Evolutionary conservation across 352 stramenopile genomes (phyloP).

Genomic region (Globisporangium barbulae): DNA sequence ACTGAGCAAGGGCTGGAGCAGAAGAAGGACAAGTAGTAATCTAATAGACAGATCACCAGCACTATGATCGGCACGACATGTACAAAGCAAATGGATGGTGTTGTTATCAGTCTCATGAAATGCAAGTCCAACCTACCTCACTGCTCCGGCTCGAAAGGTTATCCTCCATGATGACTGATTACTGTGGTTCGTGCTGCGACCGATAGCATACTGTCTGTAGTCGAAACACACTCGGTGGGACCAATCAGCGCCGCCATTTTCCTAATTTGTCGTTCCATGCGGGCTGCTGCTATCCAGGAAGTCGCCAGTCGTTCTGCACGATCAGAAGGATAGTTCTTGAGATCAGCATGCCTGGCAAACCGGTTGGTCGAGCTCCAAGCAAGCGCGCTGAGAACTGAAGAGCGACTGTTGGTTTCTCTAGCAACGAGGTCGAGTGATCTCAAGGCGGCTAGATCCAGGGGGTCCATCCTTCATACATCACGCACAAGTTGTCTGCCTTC

Average conservation of each 20-base stretch:
- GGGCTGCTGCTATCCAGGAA: not conserved
- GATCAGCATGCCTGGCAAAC: too few relatives aligned
- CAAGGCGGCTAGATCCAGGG: conserved; percentile 66
- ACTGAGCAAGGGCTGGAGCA: not conserved
- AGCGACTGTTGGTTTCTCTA: not conserved
- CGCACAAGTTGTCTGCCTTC: conserved; percentile 77
- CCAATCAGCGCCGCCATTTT: not conserved
- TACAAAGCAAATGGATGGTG: not conserved
- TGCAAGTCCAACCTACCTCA: not conserved
- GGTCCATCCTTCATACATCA: conserved; percentile 90
- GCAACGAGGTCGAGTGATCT: not conserved
- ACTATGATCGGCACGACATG: not conserved
- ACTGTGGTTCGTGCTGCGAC: not conserved
- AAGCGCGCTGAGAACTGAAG: not conserved
- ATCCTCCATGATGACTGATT: not conserved
- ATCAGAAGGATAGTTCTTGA: too few relatives aligned
- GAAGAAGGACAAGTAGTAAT: conserved; percentile 17
- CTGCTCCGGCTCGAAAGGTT: not conserved
- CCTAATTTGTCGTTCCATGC: too few relatives aligned
- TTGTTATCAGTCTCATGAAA: not conserved
- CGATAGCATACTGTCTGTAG: not conserved
- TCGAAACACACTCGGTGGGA: not conserved
- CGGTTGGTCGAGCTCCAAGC: not conserved
- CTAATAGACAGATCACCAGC: not conserved
- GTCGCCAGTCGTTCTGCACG: too few relatives aligned